A percentile compares a stretch with the other conserved stretches of the same genome.
phyloP scores from a whole-genome alignment of 2,329 filamentous ascomycete species.

The Orbilia javanica region DNA sequence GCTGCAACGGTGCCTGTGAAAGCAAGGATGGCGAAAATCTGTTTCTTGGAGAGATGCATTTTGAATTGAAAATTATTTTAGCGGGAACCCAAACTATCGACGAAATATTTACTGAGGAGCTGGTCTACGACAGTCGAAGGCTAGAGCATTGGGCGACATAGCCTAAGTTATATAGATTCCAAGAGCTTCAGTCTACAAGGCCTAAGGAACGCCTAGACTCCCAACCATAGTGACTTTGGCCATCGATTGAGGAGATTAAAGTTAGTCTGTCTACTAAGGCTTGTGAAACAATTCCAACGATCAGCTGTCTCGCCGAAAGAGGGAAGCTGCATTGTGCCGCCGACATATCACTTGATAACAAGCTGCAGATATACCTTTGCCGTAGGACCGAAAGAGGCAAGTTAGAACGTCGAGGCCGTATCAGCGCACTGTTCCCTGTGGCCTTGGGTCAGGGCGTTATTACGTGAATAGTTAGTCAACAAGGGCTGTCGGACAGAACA shows the following conservation, averaged over 20 bases:
- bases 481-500: not conserved
- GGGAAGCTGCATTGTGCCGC: constrained; percentile 51
- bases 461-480: constrained; percentile 18
- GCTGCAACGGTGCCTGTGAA: constrained; percentile 48
- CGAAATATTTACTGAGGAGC: not conserved
- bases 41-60: constrained; percentile 53
- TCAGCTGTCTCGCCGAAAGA: constrained; percentile 40
- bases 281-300: constrained; percentile 22
- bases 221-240: not conserved
- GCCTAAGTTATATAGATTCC: constrained; percentile 43
- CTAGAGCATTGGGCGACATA: constrained; percentile 8
- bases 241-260: constrained; percentile 1
- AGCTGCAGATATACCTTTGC: constrained; percentile 10
- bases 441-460: constrained; percentile 17
- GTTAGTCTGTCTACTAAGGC: not conserved
- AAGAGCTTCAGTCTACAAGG: not conserved
- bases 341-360: constrained; percentile 39
- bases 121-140: constrained; percentile 1
- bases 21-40: constrained; percentile 49
- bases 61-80: constrained; percentile 13
- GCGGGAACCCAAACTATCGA: not conserved
- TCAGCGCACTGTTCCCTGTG: not conserved
- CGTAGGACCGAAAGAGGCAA: constrained; percentile 46
- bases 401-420: constrained; percentile 20
- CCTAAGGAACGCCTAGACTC: not conserved